Evolutionary conservation across 768 basidiomycete species (phyloP).

Genomic region (Megacollybia marginata): DNA sequence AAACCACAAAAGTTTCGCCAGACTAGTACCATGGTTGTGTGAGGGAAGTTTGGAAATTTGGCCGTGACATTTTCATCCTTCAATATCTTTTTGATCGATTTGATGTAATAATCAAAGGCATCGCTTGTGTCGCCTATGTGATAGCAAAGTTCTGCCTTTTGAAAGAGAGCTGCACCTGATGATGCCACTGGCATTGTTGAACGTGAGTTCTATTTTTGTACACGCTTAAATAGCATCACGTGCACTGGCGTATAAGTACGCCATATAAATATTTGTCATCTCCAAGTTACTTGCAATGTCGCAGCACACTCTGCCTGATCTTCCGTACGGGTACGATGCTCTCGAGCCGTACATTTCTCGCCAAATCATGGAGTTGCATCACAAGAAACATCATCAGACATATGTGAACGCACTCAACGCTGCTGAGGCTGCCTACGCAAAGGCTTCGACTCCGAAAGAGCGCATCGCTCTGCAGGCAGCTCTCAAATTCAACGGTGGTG

Average conservation of each 20-base stretch:
- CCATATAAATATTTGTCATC: background rate
- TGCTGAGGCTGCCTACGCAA: slow-evolving; percentile 72
- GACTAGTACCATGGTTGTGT: slow-evolving; percentile 16
- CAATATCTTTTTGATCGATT: slow-evolving; percentile 19
- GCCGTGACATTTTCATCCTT: slow-evolving; percentile 18
- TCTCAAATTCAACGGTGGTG: slow-evolving; percentile 95
- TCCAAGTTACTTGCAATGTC: background rate
- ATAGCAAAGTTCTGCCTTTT: slow-evolving; percentile 8
- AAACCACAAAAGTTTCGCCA: slow-evolving; percentile 24
- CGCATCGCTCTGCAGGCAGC: slow-evolving; percentile 85
- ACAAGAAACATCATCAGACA: slow-evolving; percentile 92
- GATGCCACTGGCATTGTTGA: background rate
- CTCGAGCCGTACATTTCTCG: slow-evolving; percentile 90
- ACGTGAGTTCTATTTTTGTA: too few species aligned
- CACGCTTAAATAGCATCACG: too few species aligned
- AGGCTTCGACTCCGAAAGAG: slow-evolving; percentile 62
- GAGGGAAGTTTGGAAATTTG: slow-evolving; percentile 10
- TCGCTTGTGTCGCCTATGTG: slow-evolving; percentile 6
- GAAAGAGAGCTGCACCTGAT: slow-evolving; percentile 10
- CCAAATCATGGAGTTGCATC: slow-evolving; percentile 94
- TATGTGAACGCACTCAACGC: slow-evolving; percentile 91
- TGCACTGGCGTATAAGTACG: background rate
- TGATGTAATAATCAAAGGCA: slow-evolving; percentile 21
- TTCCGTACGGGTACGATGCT: slow-evolving; percentile 78
- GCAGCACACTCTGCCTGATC: slow-evolving; percentile 52